Conservation (phyloP, 495 filamentous ascomycete species). For the Lichenothelia convexa region DNA sequence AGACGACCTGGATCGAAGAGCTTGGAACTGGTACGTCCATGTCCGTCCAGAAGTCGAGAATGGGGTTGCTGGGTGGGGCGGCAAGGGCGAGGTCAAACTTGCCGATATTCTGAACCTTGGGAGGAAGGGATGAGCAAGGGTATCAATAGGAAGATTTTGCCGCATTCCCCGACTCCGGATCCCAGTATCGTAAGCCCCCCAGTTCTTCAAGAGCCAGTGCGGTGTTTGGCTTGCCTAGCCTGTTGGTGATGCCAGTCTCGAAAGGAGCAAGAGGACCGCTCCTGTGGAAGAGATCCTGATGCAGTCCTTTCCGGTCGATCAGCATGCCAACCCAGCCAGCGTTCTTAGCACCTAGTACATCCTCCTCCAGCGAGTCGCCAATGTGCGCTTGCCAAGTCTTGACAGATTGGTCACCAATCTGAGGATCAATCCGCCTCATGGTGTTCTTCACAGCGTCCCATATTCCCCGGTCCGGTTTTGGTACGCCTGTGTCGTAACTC, state of each 20-base stretch:
- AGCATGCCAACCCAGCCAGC: slow-evolving; percentile 48
- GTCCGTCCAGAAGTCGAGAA: slow-evolving; percentile 55
- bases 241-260: too few species aligned
- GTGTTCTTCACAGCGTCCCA: slow-evolving; percentile 40
- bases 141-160: too few species aligned
- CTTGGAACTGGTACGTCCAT: slow-evolving; percentile 64
- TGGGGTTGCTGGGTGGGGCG: slow-evolving; percentile 63
- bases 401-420: neutral
- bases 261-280: too few species aligned
- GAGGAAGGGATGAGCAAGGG: too few species aligned
- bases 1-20: slow-evolving; percentile 50
- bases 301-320: slow-evolving; percentile 23
- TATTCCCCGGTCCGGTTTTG: slow-evolving; percentile 46
- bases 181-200: too few species aligned
- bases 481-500: slow-evolving; percentile 53
- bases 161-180: too few species aligned
- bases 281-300: slow-evolving; percentile 2
- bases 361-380: slow-evolving; percentile 48
- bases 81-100: slow-evolving; percentile 51
- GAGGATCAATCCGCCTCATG: slow-evolving; percentile 7
- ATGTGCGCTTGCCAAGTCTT: slow-evolving; percentile 40
- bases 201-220: too few species aligned
- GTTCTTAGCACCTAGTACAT: slow-evolving; percentile 36
- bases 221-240: too few species aligned
- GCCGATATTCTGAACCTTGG: slow-evolving; percentile 45